These are phyloP conservation scores for Quillaja saponaria DNA, from an alignment of 306 rosid genomes.

Conservation along the genomic window DNA sequence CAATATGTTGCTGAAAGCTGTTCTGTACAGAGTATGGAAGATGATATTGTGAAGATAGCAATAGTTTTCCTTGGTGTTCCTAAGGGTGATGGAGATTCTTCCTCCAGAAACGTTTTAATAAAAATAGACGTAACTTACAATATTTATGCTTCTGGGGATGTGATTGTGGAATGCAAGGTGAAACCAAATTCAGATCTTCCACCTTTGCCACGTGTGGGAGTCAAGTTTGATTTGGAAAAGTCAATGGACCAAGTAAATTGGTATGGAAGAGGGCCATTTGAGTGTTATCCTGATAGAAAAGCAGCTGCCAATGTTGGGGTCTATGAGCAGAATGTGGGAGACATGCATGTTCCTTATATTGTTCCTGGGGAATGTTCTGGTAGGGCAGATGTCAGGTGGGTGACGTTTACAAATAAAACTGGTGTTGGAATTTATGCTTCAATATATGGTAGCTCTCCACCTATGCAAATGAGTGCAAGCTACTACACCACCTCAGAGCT, in stretches of 20 bases:
- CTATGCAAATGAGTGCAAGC: constrained; percentile 93
- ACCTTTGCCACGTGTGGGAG: constrained; percentile 94
- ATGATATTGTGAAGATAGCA: constrained; percentile 41
- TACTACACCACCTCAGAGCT: constrained; percentile 74
- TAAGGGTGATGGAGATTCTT: constrained; percentile 35
- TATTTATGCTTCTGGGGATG: constrained; percentile 75
- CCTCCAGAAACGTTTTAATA: constrained; percentile 40
- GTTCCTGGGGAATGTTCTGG: constrained; percentile 89
- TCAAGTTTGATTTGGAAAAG: constrained; percentile 65
- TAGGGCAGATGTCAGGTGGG: constrained; percentile 94
- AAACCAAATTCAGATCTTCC: constrained; percentile 70
- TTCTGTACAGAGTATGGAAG: constrained; percentile 43
- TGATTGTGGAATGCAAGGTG: constrained; percentile 63
- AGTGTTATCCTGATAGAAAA: constrained; percentile 91
- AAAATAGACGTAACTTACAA: constrained; percentile 58
- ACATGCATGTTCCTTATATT: constrained; percentile 90
- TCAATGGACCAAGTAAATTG: constrained; percentile 65
- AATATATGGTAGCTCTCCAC: constrained; percentile 68
- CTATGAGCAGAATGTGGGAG: constrained; percentile 60
- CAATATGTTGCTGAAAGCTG: constrained; percentile 60
- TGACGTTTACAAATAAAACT: constrained; percentile 60
- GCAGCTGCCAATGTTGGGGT: constrained; percentile 80
- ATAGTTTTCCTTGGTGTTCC: constrained; percentile 59
- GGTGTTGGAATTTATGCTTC: constrained; percentile 92
- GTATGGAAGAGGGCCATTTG: constrained; percentile 97